Evolutionary conservation across 257 asterid species (phyloP).

Genomic region (Solanum sparsipilum): DNA sequence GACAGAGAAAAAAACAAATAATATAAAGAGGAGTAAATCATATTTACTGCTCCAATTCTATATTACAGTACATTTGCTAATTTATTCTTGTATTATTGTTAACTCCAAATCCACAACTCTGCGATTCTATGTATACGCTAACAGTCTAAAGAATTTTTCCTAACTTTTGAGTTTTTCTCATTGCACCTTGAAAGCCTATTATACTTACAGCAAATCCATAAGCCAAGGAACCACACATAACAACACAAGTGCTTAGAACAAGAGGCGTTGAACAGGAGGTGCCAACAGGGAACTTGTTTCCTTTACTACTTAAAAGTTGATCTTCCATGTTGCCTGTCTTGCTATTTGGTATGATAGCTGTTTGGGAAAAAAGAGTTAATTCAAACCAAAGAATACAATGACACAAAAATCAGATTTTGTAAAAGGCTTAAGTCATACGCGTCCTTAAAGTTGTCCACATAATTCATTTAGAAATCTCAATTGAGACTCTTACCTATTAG

Average conservation of each 20-base stretch:
- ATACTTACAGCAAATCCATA: slow-evolving; percentile 20
- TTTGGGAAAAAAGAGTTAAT: background rate
- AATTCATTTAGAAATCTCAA: too few species aligned
- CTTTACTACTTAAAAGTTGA: background rate
- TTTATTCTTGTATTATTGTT: background rate
- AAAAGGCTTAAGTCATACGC: too few species aligned
- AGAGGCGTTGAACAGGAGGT: background rate
- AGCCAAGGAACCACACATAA: slow-evolving; percentile 2
- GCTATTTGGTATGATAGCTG: background rate
- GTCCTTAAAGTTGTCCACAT: too few species aligned
- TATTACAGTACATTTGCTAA: background rate
- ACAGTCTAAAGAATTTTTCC: background rate
- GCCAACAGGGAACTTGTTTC: background rate
- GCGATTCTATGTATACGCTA: background rate
- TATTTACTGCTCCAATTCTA: background rate
- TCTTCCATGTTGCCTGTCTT: background rate
- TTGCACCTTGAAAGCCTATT: background rate
- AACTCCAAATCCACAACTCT: background rate
- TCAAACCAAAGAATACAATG: background rate
- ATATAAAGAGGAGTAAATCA: background rate
- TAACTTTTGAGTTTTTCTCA: background rate
- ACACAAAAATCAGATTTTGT: background rate
- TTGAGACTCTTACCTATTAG: too few species aligned
- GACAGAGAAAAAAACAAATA: background rate
- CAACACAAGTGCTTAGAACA: slow-evolving; percentile 11